These are phyloP conservation scores for Bothriochloa decipiens DNA, from an alignment of 176 grass and related monocot species.

Conservation along the genomic window DNA sequence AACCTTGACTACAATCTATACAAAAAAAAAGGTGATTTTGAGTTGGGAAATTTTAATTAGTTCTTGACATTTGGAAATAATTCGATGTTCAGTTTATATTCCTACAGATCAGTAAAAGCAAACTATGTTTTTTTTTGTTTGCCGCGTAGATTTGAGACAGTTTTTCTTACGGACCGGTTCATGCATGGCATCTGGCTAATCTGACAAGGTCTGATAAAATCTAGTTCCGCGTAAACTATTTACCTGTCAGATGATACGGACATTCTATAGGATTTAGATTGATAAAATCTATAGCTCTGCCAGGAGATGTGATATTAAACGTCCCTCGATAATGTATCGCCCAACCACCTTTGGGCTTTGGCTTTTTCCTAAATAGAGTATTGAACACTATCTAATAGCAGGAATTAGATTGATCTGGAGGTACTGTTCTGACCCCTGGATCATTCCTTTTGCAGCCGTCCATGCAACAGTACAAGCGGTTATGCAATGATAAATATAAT, in stretches of 20 bases:
- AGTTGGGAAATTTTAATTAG: neutral
- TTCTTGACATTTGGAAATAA: neutral
- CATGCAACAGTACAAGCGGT: neutral
- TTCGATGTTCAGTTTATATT: neutral
- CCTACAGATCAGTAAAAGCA: neutral
- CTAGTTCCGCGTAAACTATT: slow-evolving; percentile 19
- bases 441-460: slow-evolving; percentile 43
- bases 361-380: slow-evolving; percentile 6
- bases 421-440: neutral
- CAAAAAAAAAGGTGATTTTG: neutral
- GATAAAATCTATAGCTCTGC: neutral
- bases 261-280: slow-evolving; percentile 1
- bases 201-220: neutral
- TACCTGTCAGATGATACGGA: slow-evolving; percentile 14
- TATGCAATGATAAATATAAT: neutral
- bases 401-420: slow-evolving; percentile 31
- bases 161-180: neutral
- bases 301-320: slow-evolving; percentile 12
- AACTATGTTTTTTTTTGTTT: neutral
- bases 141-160: neutral
- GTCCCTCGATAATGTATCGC: neutral
- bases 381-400: neutral
- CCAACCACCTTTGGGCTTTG: slow-evolving; percentile 24
- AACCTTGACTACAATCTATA: neutral
- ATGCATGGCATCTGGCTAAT: slow-evolving; percentile 2